These are phyloP conservation scores for Tympanopsis confertula DNA, from an alignment of 2,329 filamentous ascomycete species.

Conservation along the genomic window DNA sequence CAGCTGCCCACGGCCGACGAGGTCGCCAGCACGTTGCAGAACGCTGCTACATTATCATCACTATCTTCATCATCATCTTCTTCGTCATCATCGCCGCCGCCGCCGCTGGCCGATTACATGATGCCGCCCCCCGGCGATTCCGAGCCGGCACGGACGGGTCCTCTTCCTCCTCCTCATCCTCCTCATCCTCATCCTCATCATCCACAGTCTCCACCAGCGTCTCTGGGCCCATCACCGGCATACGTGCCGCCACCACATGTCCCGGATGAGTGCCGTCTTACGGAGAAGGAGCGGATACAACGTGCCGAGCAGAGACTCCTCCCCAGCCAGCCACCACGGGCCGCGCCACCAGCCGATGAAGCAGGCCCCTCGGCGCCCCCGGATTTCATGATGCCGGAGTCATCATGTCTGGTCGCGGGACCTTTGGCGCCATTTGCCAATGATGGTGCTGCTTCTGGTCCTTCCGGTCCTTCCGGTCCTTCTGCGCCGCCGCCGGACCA, in stretches of 20 bases:
- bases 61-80: no score
- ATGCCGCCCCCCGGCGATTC: no score
- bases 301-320: conserved; percentile 69
- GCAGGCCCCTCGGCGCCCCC: conserved; percentile 27
- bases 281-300: conserved; percentile 73
- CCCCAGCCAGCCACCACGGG: conserved; percentile 62
- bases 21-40: no score
- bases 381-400: conserved; percentile 7
- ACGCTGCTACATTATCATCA: no score
- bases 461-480: conserved; percentile 20
- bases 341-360: conserved; percentile 19
- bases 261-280: conserved; percentile 46
- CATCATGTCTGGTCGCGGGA: conserved; percentile 3
- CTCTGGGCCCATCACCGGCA: conserved; percentile 26
- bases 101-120: no score
- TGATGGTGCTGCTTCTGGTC: conserved; percentile 10
- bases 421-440: conserved; percentile 8
- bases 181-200: no score
- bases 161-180: no score
- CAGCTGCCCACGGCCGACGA: no score
- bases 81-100: no score
- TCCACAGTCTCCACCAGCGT: conserved; percentile 17
- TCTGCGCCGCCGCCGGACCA: conserved; percentile 35
- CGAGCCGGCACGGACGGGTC: no score
- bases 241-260: conserved; percentile 50